A percentile compares a stretch with the other conserved stretches of the same genome.
These are phyloP conservation scores for Pythium phragmitis DNA, from an alignment of 352 stramenopile species.

Conservation along the genomic window DNA sequence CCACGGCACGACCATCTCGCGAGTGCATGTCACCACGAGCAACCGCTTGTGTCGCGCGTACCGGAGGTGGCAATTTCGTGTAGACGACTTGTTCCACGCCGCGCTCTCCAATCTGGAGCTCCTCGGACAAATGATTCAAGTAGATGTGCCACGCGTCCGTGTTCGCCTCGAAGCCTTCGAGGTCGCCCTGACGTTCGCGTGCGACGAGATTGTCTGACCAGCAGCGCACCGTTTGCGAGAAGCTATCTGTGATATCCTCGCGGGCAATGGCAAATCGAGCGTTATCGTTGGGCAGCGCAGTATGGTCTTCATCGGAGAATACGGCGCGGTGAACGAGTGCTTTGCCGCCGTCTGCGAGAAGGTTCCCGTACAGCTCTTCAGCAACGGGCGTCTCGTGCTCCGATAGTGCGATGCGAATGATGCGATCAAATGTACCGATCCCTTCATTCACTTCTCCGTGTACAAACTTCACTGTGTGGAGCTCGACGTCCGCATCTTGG, in stretches of 20 bases:
- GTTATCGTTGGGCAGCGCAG: background rate
- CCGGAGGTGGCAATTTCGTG: background rate
- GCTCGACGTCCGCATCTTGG: constrained; percentile 15
- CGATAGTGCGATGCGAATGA: constrained; percentile 81
- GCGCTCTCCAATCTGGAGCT: background rate
- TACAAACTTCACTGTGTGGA: constrained; percentile 27
- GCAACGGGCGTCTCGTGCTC: constrained; percentile 79
- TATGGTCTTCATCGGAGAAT: background rate
- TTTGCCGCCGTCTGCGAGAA: constrained; percentile 61
- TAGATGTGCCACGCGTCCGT: background rate
- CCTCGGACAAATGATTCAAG: background rate
- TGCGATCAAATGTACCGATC: constrained; percentile 71
- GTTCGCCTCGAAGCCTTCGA: background rate
- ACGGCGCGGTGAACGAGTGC: constrained; percentile 56
- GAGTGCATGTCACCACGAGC: background rate
- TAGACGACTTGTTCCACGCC: constrained; percentile 5
- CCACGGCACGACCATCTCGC: background rate
- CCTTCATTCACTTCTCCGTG: constrained; percentile 84
- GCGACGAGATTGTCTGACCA: background rate
- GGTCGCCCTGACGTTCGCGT: background rate
- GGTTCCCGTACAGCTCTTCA: constrained; percentile 39
- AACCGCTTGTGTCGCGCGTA: background rate
- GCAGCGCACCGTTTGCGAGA: background rate
- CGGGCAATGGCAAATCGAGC: background rate
- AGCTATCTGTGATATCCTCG: background rate